Percentiles rank a stretch among this genome's conserved stretches.
These are phyloP conservation scores for Agaricales sp. DNA, from an alignment of 1,284 basidiomycete species.

Conservation along the genomic window DNA sequence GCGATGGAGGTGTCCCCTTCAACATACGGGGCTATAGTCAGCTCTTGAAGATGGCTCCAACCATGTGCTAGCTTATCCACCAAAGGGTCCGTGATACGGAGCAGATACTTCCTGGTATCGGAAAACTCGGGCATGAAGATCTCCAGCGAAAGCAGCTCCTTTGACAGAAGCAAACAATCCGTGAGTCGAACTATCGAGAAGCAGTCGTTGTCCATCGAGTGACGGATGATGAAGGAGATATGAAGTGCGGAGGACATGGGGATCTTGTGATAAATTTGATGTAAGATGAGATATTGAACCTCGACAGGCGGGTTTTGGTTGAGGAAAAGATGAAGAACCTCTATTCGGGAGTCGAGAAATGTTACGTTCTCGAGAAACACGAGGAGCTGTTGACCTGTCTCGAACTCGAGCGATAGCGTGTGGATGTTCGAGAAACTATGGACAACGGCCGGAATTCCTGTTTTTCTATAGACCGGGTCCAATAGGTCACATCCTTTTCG, in stretches of 20 bases:
- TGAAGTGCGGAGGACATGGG: not conserved
- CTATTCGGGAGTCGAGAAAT: not conserved
- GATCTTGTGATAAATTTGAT: not conserved
- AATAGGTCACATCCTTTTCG: too few species aligned
- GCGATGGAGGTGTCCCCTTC: not conserved
- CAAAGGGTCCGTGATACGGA: not conserved
- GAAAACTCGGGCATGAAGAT: not conserved
- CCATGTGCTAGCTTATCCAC: not conserved
- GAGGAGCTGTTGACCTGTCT: not conserved
- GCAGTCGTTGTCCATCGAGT: not conserved
- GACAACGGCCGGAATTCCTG: not conserved
- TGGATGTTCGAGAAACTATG: not conserved
- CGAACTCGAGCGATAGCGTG: not conserved
- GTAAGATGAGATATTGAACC: not conserved
- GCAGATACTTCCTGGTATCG: not conserved
- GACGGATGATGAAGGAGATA: not conserved
- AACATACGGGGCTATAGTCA: not conserved
- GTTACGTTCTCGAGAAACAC: not conserved
- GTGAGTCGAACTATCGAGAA: not conserved
- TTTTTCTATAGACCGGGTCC: too few species aligned
- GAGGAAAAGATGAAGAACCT: not conserved
- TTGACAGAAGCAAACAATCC: not conserved
- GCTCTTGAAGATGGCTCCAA: not conserved
- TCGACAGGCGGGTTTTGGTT: not conserved
- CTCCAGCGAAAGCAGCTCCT: not conserved